Evolutionary conservation across 768 basidiomycete genomes (phyloP).

Genomic region (Scleroderma bovista): DNA sequence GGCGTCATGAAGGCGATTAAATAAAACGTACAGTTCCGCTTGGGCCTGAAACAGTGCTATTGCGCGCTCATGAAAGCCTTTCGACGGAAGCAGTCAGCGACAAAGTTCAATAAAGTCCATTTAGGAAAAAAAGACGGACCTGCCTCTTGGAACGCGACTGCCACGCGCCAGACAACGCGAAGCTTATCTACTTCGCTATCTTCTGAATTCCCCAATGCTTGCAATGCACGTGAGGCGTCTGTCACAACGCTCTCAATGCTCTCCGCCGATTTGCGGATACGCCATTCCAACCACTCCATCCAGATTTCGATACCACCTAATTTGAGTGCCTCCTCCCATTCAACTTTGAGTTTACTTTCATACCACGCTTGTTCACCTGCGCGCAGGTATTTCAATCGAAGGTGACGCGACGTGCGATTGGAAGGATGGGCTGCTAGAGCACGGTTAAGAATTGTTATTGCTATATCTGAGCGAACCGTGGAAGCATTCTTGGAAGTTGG

Average conservation of each 20-base stretch:
- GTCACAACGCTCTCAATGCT: slow-evolving; percentile 50
- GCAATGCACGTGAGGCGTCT: slow-evolving; percentile 45
- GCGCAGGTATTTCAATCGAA: slow-evolving; percentile 62
- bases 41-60: slow-evolving; percentile 80
- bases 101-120: background rate
- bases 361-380: slow-evolving; percentile 73
- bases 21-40: slow-evolving; percentile 61
- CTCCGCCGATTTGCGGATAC: slow-evolving; percentile 41
- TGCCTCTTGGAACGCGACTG: slow-evolving; percentile 56
- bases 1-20: background rate
- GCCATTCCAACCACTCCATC: slow-evolving; percentile 81
- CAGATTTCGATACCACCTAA: slow-evolving; percentile 53
- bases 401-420: slow-evolving; percentile 42
- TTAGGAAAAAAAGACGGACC: slow-evolving; percentile 39
- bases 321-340: slow-evolving; percentile 66
- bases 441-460: slow-evolving; percentile 59
- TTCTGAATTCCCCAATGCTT: slow-evolving; percentile 35
- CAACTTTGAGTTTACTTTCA: slow-evolving; percentile 43
- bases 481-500: slow-evolving; percentile 60
- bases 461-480: slow-evolving; percentile 64
- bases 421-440: slow-evolving; percentile 52
- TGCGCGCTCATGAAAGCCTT: slow-evolving; percentile 71
- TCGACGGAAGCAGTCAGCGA: slow-evolving; percentile 1
- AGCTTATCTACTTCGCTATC: slow-evolving; percentile 50
- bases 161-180: slow-evolving; percentile 67